Base-by-base conservation (phyloP, 306 rosid species). In the Sechiopsis laciniata region DNA sequence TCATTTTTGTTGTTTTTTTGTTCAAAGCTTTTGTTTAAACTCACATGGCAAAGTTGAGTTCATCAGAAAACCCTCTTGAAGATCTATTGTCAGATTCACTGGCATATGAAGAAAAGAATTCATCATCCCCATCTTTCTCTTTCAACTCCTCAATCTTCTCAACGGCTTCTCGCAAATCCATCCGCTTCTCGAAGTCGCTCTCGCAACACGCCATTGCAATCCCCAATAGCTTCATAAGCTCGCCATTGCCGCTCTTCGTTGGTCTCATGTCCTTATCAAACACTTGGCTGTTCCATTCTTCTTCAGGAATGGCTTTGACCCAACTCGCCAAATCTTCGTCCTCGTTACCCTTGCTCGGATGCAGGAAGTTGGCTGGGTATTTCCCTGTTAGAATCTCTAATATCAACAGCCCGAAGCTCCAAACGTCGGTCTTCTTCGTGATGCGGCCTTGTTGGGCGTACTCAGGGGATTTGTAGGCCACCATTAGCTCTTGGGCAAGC, bases 401-500 rank as follows among this genome's bases (percentile, higher is more conserved):
- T 51, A 91, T 85, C 48, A 95, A 45, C 63, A 89, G 77, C 29
- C 99, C 99, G 13, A 95, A 86, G 48, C 91, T 71, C 99, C 99
- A 95, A 9, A 91, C 81, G 7, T 95, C 99, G 0, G 86, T 87
- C 79, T 89, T 95, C 96, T 85, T 91, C 17, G 99, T 87, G 37
- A 91, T 84, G 16, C 95, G 83, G 17, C 91, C 85, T 2, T 85
- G 84, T 8, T 84, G 91, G 19, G 61, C 15, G 83, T 79, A 83
- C 62, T 95, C 99, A 0, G 99, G 97, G 7, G 91, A 84, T 76
- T 83, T 88, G 86, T 91, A 95, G 16, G 81, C 87, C 12, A 82
- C 90, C 92, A 95, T 85, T 14, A 84, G 77, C 63, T 86, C 86
- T 14, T 81, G 85, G 5, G 95, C 96, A 12, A 84, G 77, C 7